phyloP scores from a whole-genome alignment of 495 filamentous ascomycete species.

The Daldinia caldariorum region DNA sequence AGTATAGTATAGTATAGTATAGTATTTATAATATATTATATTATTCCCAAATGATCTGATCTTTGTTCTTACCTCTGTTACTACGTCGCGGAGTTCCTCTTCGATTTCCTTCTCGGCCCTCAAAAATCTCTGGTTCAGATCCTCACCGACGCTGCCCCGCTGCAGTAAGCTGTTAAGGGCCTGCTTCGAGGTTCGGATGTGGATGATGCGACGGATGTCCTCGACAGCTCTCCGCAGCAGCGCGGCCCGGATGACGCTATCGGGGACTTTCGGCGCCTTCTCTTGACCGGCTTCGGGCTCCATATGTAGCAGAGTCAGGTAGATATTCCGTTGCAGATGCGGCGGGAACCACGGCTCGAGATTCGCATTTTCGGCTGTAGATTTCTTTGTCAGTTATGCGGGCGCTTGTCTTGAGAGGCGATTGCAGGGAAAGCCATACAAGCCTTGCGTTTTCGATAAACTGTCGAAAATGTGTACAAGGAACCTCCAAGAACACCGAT shows the following conservation, averaged over 20 bases:
- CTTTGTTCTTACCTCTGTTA: slow-evolving; percentile 75
- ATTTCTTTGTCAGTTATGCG: slow-evolving; percentile 31
- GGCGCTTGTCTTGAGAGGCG: background rate
- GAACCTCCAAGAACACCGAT: slow-evolving; percentile 86
- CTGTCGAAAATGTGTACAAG: slow-evolving; percentile 86
- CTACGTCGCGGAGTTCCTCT: slow-evolving; percentile 92
- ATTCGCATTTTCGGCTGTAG: slow-evolving; percentile 74
- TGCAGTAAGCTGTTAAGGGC: slow-evolving; percentile 84
- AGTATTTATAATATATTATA: too few species aligned
- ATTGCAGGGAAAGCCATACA: slow-evolving; percentile 61
- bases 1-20: too few species aligned
- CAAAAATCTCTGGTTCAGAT: slow-evolving; percentile 91
- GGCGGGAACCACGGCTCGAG: slow-evolving; percentile 92
- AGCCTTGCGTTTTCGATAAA: slow-evolving; percentile 94
- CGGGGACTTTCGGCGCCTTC: slow-evolving; percentile 77
- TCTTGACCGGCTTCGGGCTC: slow-evolving; percentile 75
- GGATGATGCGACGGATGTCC: slow-evolving; percentile 89
- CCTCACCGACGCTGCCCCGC: slow-evolving; percentile 92
- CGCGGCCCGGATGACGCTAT: slow-evolving; percentile 88
- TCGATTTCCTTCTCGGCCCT: slow-evolving; percentile 97
- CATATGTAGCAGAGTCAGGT: slow-evolving; percentile 88
- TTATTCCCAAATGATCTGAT: slow-evolving; percentile 12
- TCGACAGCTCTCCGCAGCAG: slow-evolving; percentile 88
- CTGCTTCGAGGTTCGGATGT: slow-evolving; percentile 84
- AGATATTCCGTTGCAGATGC: slow-evolving; percentile 91